A percentile compares a stretch with the other conserved stretches of the same genome.
Conservation (phyloP, 2,329 filamentous ascomycete species). For the Aspergillus thermomutatus region DNA sequence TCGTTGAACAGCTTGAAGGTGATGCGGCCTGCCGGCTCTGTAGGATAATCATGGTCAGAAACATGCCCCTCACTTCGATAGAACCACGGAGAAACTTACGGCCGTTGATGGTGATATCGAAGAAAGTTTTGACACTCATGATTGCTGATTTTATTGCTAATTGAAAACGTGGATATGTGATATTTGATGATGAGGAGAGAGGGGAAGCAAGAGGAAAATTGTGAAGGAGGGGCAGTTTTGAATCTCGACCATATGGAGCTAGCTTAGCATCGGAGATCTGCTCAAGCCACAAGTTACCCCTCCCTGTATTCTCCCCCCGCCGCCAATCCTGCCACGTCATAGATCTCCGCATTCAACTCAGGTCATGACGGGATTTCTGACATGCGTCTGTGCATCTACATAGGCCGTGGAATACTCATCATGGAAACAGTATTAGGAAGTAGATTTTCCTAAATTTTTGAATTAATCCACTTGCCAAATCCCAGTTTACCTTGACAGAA, state of each 20-base stretch:
- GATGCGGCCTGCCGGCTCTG: constrained; percentile 74
- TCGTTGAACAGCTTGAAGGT: constrained; percentile 86
- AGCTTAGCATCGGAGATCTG: background rate
- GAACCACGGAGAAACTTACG: background rate
- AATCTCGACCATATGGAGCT: background rate
- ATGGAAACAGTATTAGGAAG: background rate
- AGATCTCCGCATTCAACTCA: background rate
- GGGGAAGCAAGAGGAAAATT: background rate
- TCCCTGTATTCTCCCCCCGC: background rate
- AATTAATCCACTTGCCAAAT: background rate
- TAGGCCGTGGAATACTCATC: background rate
- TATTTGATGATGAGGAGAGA: background rate
- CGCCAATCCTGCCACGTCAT: background rate
- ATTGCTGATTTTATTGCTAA: background rate
- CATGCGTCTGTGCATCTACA: background rate
- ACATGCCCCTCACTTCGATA: background rate
- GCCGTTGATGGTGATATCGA: background rate
- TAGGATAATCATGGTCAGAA: constrained; percentile 7
- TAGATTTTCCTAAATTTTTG: background rate
- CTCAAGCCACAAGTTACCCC: background rate
- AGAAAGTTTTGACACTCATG: background rate
- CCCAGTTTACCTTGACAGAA: background rate
- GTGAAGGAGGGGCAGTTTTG: background rate
- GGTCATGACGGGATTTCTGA: background rate
- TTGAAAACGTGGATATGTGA: background rate